Base-by-base conservation (phyloP, 1,284 basidiomycete genomes). In the Malassezia caprae region DNA sequence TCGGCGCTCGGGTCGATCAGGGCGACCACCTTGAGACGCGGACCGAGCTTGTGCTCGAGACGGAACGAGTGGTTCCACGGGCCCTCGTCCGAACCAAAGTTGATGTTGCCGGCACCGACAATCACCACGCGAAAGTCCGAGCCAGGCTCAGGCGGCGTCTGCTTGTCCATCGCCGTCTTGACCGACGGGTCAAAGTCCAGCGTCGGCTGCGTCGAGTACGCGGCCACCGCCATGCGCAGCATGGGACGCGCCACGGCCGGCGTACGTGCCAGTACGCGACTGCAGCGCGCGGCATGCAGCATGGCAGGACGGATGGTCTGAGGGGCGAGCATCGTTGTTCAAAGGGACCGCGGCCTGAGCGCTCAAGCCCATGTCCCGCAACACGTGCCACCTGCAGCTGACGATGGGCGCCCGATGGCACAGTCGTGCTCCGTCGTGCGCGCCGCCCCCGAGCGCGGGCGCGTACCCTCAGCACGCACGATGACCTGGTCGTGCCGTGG, bases 21-120 rank as follows among this genome's bases (percentile, higher is more conserved):
- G 13, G 89, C 93, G 52, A 89, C 83, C 51, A 98, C 90, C 77
- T 94, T 96, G 76, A 98, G 85, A 68, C 93, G 88, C 21, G 85
- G 87, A 43, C 93, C 93, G 58, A 98, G 86, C 80, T 98, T 96
- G 53, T 69, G 68, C 52, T 71, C 68, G 47, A 71, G 65, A 49
- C 68, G 68, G 65, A 72, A 72, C 28, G 67, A 65, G 63, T 74
- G 72, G 61, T 74, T 74, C 72, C 72, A 74, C 1, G 72, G 70
- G 10, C 72, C 72, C 52, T 74, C 72, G 48, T 72, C 70, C 8
- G 70, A 73, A 24, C 65, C 65, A 43, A 72, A 62, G 60, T 69
- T 69, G 60, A 69, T 69, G 63, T 71, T 68, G 27, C 70, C 65
- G 30, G 71, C 71, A 34, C 71, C 71, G 34, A 74, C 67, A 43